These are phyloP conservation scores for Fusarium globosum DNA, from an alignment of 2,329 filamentous ascomycete genomes.

Conservation along the genomic window DNA sequence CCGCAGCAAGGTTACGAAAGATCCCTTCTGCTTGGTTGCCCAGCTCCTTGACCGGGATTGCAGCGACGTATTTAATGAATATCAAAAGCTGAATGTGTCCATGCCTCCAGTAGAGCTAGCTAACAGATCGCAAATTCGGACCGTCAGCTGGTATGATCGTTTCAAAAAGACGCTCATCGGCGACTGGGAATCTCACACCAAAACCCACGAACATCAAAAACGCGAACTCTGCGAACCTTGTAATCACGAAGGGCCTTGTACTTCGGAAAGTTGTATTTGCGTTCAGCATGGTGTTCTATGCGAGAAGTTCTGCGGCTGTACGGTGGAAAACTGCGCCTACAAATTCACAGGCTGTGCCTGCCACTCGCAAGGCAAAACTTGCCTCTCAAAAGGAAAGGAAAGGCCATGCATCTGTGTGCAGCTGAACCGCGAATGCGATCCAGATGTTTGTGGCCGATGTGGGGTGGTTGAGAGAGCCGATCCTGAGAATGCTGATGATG, in stretches of 20 bases:
- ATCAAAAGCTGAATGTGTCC: constrained; percentile 40
- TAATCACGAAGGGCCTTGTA: constrained; percentile 75
- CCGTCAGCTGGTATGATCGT: constrained; percentile 67
- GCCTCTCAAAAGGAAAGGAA: constrained; percentile 66
- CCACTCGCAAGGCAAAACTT: constrained; percentile 68
- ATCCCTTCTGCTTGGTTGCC: constrained; percentile 62
- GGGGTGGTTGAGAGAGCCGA: constrained; percentile 76
- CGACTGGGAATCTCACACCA: constrained; percentile 67
- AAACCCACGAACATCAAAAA: constrained; percentile 65
- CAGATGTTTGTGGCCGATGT: constrained; percentile 77
- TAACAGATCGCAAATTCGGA: constrained; percentile 55
- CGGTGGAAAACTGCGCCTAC: constrained; percentile 67
- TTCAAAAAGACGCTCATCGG: constrained; percentile 64
- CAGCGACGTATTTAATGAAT: constrained; percentile 59
- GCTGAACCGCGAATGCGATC: constrained; percentile 83
- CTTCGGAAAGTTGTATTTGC: constrained; percentile 70
- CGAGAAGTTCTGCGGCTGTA: constrained; percentile 77
- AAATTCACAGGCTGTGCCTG: constrained; percentile 77
- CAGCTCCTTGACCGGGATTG: constrained; percentile 63
- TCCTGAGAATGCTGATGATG: constrained; percentile 72
- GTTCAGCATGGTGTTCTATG: constrained; percentile 71
- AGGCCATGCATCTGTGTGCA: constrained; percentile 75
- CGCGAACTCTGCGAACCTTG: constrained; percentile 73
- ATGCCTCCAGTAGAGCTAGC: constrained; percentile 40
- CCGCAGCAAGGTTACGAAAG: constrained; percentile 54